phyloP scores from a whole-genome alignment of 345 rosid genomes.

The Linum usitatissimum region DNA sequence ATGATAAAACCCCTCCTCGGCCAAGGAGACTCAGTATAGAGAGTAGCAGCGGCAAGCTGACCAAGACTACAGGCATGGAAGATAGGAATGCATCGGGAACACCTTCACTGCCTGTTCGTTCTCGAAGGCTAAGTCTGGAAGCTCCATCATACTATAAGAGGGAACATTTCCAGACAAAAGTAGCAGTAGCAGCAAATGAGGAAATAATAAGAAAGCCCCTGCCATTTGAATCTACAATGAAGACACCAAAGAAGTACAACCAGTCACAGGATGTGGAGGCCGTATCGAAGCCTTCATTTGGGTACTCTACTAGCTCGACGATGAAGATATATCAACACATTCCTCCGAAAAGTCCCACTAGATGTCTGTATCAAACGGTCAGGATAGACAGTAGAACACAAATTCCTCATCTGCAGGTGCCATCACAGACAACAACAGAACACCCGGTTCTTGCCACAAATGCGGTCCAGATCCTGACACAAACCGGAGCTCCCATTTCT shows the following conservation, averaged over 20 bases:
- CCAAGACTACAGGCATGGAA: slow-evolving; percentile 23
- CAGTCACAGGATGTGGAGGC: slow-evolving; percentile 14
- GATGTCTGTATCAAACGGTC: slow-evolving; percentile 25
- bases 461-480: slow-evolving; percentile 31
- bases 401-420: slow-evolving; percentile 42
- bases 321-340: slow-evolving; percentile 22
- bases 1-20: slow-evolving; percentile 65
- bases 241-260: background rate
- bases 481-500: slow-evolving; percentile 24
- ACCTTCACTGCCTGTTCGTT: slow-evolving; percentile 33
- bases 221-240: slow-evolving; percentile 13
- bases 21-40: slow-evolving; percentile 54
- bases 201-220: slow-evolving; percentile 7
- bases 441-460: slow-evolving; percentile 25
- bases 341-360: slow-evolving; percentile 46
- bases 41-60: slow-evolving; percentile 35
- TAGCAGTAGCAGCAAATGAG: slow-evolving; percentile 11
- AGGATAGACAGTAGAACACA: slow-evolving; percentile 38
- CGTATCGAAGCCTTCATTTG: slow-evolving; percentile 18
- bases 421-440: slow-evolving; percentile 41
- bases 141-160: slow-evolving; percentile 35
- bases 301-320: slow-evolving; percentile 18
- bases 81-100: slow-evolving; percentile 42
- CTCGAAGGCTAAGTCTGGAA: slow-evolving; percentile 57
- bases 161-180: slow-evolving; percentile 23